Base-by-base conservation (phyloP, 2,329 filamentous ascomycete species). In the Trichophyton equinum region DNA sequence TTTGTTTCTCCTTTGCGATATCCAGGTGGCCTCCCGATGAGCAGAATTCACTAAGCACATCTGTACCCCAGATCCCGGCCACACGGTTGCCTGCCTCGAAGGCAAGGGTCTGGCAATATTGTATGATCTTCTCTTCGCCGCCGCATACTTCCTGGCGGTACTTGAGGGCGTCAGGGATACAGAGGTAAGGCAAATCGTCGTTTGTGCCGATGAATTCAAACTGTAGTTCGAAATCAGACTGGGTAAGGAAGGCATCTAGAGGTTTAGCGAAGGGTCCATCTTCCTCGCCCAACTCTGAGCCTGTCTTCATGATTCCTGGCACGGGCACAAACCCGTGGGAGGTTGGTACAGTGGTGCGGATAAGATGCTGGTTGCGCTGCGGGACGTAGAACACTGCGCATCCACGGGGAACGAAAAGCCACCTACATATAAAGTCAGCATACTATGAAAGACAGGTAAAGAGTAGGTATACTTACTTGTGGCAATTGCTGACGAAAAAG, bases 401-500 rank as follows among this genome's bases (percentile, higher is more conserved):
- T 15, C 86, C 87, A 36, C 91, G 84, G 0, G 91, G 92, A 0
- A 84, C 82, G 68, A 84, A 85, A 6, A 96, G 83, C 92, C 92
- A 97, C 77, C 80, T 81, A 42, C 61, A 59, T 59, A 47, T 42
- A 6, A 38, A 15, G 20, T 27, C n/a, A 49, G 36, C 40, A 25
- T n/a, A 2, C n/a, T n/a, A n/a, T n/a, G n/a, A n/a, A n/a, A n/a
- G n/a, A n/a, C n/a, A n/a, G n/a, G n/a, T n/a, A n/a, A n/a, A n/a
- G n/a, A n/a, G n/a, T n/a, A n/a, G 27, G 27, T 30, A 30, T 44
- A 59, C 67, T 59, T 70, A 75, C 73, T 95, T 95, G 77, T 95
- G 89, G 67, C 85, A 89, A 72, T 96, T 96, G 60, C 81, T 86
- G 13, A 92, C 81, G 69, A 95, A 89, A 75, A 95, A 96, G 72